These are phyloP conservation scores for Vigna trinervia DNA, from an alignment of 306 rosid species.

Conservation along the genomic window DNA sequence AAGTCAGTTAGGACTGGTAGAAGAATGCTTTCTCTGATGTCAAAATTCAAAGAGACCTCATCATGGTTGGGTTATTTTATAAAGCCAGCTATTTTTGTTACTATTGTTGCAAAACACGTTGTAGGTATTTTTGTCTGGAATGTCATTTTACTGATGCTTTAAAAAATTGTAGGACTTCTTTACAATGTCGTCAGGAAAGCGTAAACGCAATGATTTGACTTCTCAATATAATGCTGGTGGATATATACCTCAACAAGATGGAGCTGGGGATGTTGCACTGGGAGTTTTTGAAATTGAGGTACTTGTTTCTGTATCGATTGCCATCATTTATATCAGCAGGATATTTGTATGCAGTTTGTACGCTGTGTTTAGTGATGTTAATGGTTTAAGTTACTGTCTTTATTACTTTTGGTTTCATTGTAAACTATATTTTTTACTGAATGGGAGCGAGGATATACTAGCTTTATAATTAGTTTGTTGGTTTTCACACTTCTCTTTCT, in stretches of 20 bases:
- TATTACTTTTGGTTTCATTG: neutral
- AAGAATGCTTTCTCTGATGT: conserved; percentile 47
- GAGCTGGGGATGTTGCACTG: conserved; percentile 78
- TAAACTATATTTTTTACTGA: conserved; percentile 17
- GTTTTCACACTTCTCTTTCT: conserved; percentile 4
- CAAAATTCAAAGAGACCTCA: conserved; percentile 39
- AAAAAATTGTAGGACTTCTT: conserved; percentile 77
- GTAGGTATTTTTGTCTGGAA: conserved; percentile 33
- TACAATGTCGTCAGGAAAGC: conserved; percentile 69
- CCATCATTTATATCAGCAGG: neutral
- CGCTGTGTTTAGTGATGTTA: conserved; percentile 30
- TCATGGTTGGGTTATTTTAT: conserved; percentile 34
- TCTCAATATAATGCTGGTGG: conserved; percentile 79
- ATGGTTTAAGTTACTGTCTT: neutral
- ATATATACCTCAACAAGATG: conserved; percentile 97
- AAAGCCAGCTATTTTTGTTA: conserved; percentile 37
- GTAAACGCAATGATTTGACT: conserved; percentile 90
- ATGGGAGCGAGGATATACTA: conserved; percentile 6
- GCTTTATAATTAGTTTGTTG: neutral
- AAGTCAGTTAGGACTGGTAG: conserved; percentile 38
- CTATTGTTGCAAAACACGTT: conserved; percentile 17
- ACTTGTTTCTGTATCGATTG: neutral
- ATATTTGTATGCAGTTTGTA: conserved; percentile 10
- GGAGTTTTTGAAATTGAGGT: conserved; percentile 86
- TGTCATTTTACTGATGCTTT: conserved; percentile 36